These are phyloP conservation scores for Phytophthora crassamura DNA, from an alignment of 352 stramenopile genomes.

Conservation along the genomic window DNA sequence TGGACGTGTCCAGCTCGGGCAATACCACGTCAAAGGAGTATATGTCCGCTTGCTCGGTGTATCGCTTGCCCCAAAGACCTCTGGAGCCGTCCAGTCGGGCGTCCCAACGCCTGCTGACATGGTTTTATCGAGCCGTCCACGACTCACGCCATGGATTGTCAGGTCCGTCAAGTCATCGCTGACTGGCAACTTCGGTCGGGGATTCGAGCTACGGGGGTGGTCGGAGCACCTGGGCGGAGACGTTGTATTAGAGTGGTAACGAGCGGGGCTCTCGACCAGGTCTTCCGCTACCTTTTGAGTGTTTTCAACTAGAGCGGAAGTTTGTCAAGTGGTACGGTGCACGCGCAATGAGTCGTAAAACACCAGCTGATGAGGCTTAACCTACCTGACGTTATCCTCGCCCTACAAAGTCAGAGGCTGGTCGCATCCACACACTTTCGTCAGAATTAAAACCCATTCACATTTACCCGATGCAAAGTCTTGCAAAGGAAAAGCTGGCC, in stretches of 20 bases:
- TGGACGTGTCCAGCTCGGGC: constrained; percentile 43
- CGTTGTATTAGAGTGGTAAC: not conserved
- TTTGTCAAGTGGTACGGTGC: too few species aligned
- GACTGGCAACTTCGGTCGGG: not conserved
- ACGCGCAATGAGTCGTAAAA: too few species aligned
- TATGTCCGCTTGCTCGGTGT: constrained; percentile 61
- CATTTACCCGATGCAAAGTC: too few species aligned
- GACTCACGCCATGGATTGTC: constrained; percentile 31
- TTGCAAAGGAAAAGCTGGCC: too few species aligned
- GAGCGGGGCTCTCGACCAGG: not conserved
- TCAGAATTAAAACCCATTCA: too few species aligned
- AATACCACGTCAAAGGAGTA: constrained; percentile 69
- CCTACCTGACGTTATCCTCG: too few species aligned
- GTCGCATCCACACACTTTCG: too few species aligned
- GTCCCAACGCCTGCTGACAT: constrained; percentile 41
- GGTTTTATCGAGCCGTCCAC: constrained; percentile 15
- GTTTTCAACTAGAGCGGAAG: too few species aligned
- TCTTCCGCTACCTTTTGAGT: not conserved
- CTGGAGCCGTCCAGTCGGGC: constrained; percentile 26
- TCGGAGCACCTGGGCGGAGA: not conserved
- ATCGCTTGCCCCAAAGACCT: constrained; percentile 56
- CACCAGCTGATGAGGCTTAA: too few species aligned
- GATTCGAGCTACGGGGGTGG: too few species aligned
- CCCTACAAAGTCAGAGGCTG: too few species aligned
- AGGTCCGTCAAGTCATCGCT: constrained; percentile 4